phyloP scores from a whole-genome alignment of 176 grass and related monocot species.

The Triticum aestivum region IWGSC_CS_RefSeq_v2.1 NC_057800.1:543509789-543510288 shows the following conservation, averaged over 20 bases:
- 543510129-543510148: conserved; percentile 5
- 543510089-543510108: conserved; percentile 79
- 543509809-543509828: background rate
- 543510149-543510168: conserved; percentile 15
- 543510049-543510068: conserved; percentile 88
- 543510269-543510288: conserved; percentile 62
- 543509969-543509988: background rate
- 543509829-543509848: conserved; percentile 87
- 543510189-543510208: background rate
- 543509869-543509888: conserved; percentile 87
- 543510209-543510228: conserved; percentile 78
- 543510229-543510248: conserved; percentile 82
- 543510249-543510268: conserved; percentile 78
- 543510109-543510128: background rate
- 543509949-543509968: background rate
- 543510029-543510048: conserved; percentile 86
- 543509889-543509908: conserved; percentile 97
- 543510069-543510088: conserved; percentile 94
- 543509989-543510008: conserved; percentile 11
- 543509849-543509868: conserved; percentile 97
- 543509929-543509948: conserved; percentile 54
- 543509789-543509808: background rate
- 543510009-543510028: conserved; percentile 94
- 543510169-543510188: background rate
- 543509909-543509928: conserved; percentile 91